Evolutionary conservation across 2,329 filamentous ascomycete genomes (phyloP).

Genomic region (Penicillium carneum): DNA sequence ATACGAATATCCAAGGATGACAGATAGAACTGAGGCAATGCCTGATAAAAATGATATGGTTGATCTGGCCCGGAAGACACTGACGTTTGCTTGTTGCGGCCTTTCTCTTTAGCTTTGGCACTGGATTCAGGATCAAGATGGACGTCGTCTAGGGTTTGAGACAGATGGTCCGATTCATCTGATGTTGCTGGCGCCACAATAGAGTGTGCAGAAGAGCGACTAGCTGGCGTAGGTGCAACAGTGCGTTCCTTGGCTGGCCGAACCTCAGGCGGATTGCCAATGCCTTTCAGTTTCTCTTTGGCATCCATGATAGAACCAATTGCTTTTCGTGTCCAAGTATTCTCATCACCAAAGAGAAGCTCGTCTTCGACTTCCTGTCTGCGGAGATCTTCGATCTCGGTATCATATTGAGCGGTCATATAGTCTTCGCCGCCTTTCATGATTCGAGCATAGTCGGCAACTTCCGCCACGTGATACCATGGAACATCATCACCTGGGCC

Average conservation of each 20-base stretch:
- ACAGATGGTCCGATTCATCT: constrained; percentile 34
- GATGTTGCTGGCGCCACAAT: constrained; percentile 24
- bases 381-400: constrained; percentile 76
- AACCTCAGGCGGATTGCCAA: constrained; percentile 68
- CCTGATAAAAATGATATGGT: constrained; percentile 85
- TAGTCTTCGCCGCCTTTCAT: constrained; percentile 94
- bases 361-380: constrained; percentile 87
- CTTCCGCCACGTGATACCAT: constrained; percentile 93
- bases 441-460: constrained; percentile 90
- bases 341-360: constrained; percentile 87
- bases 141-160: constrained; percentile 37
- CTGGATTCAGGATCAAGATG: constrained; percentile 28
- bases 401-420: constrained; percentile 79
- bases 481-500: constrained; percentile 78
- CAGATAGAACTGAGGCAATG: constrained; percentile 85
- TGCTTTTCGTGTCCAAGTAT: constrained; percentile 89
- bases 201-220: constrained; percentile 42
- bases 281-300: constrained; percentile 75
- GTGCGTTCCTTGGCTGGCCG: constrained; percentile 57
- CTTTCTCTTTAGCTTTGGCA: constrained; percentile 38
- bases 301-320: constrained; percentile 75
- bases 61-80: constrained; percentile 58
- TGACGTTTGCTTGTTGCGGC: constrained; percentile 44
- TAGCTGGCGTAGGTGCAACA: constrained; percentile 57
- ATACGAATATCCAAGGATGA: constrained; percentile 92